Evolutionary conservation across 495 filamentous ascomycete genomes (phyloP), one percentile per base, ranked within the genome.

Genomic region (Aspergillus nidulans): DNA sequence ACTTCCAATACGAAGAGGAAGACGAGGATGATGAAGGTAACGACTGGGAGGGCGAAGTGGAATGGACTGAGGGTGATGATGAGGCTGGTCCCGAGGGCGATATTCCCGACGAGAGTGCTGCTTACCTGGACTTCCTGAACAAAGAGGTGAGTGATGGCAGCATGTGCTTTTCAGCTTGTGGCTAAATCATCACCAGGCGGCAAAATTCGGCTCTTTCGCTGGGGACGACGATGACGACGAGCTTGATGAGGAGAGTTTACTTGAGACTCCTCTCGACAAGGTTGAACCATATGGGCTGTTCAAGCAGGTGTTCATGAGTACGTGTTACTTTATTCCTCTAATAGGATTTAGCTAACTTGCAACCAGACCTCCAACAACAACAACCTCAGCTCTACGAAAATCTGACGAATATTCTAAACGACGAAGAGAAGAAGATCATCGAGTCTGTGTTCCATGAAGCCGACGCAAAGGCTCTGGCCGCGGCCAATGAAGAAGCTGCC

Each of bases 81-180:
- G 85, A 83, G 54, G 81, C 71, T 19, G 79, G 70, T 9, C 76
- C 81, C 46, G 72, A 80, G 6, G 72, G 66, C 10, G 94, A 96
- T 59, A 78, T 81, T 61, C 83, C 88, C 59, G 91, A 97, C 63
- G 94, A 98, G 72, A 91, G 89, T 64, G 85, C 88, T 18, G 91
- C 94, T 2, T 98, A 98, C 66, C 81, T 98, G 30, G 92, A 97
- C 49, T 98, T 98, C 76, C 71, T 98, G 44, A 92, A 91, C 61
- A 86, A 92, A 64, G 92, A 96, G 77, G 87, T 86, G 63, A 73
- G 69, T 52, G 28, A 4, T 7, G 24, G 12, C 10, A 2, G 1
- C 1, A 13, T 36, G 6, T 20, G 8, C 1, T 18, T 10, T 25
- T 13, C 6, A n/a, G 24, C 7, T 20, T 1, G 25, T 47, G 13